Percentiles rank a stretch among this genome's conserved stretches.
Evolutionary conservation across 2,329 filamentous ascomycete species (phyloP).

Genomic region (Dactylellina drechsleri): DNA sequence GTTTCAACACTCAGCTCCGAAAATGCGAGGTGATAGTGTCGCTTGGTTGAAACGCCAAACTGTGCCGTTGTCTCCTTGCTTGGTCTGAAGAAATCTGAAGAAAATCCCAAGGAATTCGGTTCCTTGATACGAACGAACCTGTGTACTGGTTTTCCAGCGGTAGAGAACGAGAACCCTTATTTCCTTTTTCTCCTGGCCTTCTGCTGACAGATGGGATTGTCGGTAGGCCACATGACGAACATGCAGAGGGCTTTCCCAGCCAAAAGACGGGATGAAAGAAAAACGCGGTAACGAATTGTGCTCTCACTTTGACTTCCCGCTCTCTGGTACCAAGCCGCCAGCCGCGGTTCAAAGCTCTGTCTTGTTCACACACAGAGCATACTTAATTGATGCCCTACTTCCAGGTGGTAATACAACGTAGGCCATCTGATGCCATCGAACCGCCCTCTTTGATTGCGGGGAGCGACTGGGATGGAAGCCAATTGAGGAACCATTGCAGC

Average conservation of each 20-base stretch:
- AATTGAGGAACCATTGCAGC: constrained; percentile 18
- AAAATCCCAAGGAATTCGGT: constrained; percentile 6
- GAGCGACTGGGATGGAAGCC: constrained; percentile 31
- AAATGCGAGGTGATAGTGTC: constrained; percentile 40
- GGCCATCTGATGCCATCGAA: no score
- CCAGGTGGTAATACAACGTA: no score
- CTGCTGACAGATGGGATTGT: not conserved
- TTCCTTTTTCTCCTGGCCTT: constrained; percentile 31
- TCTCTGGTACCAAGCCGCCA: not conserved
- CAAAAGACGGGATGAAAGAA: constrained; percentile 40
- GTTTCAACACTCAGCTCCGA: constrained; percentile 23
- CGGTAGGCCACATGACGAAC: constrained; percentile 32
- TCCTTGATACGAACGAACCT: constrained; percentile 23
- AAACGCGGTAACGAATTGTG: constrained; percentile 39
- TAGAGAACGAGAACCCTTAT: constrained; percentile 17
- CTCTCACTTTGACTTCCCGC: constrained; percentile 8
- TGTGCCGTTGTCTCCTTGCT: constrained; percentile 39
- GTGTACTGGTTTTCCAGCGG: constrained; percentile 26
- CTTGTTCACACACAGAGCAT: no score
- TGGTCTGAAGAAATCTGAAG: constrained; percentile 19
- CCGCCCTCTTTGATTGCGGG: constrained; percentile 30
- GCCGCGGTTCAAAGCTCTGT: no score
- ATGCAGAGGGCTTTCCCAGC: constrained; percentile 21
- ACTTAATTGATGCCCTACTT: no score
- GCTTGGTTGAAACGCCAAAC: constrained; percentile 47